phyloP scores from a whole-genome alignment of 192 early-diverging fungal species.

The Backusella tarrabulga region DNA sequence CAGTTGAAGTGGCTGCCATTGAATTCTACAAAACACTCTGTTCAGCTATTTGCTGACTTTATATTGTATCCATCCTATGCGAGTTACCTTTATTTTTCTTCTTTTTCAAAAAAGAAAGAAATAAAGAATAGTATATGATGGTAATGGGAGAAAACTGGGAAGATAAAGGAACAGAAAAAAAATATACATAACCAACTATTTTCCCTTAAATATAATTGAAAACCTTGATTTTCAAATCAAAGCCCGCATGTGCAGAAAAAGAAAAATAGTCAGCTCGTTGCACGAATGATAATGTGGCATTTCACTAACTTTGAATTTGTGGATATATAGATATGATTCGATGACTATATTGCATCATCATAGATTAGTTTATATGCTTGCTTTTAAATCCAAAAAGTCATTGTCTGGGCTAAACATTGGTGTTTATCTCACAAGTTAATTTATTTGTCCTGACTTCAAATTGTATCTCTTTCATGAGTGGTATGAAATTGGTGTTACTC shows the following conservation, averaged over 20 bases:
- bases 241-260: background rate
- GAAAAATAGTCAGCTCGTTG: background rate
- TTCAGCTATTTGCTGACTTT: background rate
- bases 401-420: background rate
- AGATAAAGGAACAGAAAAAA: background rate
- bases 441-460: too few species aligned
- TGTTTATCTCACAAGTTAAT: too few species aligned
- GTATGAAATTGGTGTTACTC: too few species aligned
- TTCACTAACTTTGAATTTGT: background rate
- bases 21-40: background rate
- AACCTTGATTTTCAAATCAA: background rate
- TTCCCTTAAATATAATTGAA: background rate
- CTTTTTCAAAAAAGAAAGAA: background rate
- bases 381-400: background rate
- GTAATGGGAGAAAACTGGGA: background rate
- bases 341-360: background rate
- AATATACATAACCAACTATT: background rate
- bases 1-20: background rate
- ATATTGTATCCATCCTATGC: background rate
- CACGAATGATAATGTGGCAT: constrained; percentile 1
- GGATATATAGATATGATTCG: background rate
- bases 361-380: background rate
- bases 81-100: background rate
- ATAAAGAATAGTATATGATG: background rate
- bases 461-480: too few species aligned